Base-by-base conservation (phyloP, 2,329 filamentous ascomycete genomes). In the Botrytis porri region DNA sequence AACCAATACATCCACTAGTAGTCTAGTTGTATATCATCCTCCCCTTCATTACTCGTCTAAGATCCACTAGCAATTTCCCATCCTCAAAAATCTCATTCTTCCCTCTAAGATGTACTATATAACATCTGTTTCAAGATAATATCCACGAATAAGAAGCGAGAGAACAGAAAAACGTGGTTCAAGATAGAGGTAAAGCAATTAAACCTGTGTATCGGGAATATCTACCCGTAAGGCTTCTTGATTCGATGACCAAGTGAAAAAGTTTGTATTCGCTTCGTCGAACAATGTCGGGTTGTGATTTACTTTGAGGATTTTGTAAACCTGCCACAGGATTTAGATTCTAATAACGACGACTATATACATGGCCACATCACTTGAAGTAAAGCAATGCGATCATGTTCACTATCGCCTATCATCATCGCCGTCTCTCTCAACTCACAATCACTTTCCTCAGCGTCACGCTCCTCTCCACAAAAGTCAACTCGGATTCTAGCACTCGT, bases 161-260 rank as follows among this genome's bases (percentile, higher is more conserved):
- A 8, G 6, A 16, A 29, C 2, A 16, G 1, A 25, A 54, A 2
- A 0, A 54, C n/a, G 3, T 12, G 7, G 12, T 4, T n/a, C 4
- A 14, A 0, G 48, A n/a, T 16, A 16, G 5, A 6, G n/a, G 25
- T 3, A 8, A 54, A 29, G 51, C 25, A 7, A 8, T 16, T 4
- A 54, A 14, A n/a, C 51, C 18, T 54, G 6, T 25, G 3, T 54
- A 6, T 18, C 25, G 29, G 29, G 14, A 29, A 54, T 8, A 6
- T 54, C 14, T 7, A 16, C 25, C 25, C 5, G 6, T 14, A 2
- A 29, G 6, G n/a, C n/a, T 54, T n/a, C 51, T 54, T 54, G 51
- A 8, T 14, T 54, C n/a, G 6, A 6, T 3, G n/a, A 3, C n/a
- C 29, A 54, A 29, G 4, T 29, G 25, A n/a, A n/a, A n/a, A 54